Base-by-base conservation (phyloP, 1,139 yeast genomes). In the Blastobotrys indianensis region DNA sequence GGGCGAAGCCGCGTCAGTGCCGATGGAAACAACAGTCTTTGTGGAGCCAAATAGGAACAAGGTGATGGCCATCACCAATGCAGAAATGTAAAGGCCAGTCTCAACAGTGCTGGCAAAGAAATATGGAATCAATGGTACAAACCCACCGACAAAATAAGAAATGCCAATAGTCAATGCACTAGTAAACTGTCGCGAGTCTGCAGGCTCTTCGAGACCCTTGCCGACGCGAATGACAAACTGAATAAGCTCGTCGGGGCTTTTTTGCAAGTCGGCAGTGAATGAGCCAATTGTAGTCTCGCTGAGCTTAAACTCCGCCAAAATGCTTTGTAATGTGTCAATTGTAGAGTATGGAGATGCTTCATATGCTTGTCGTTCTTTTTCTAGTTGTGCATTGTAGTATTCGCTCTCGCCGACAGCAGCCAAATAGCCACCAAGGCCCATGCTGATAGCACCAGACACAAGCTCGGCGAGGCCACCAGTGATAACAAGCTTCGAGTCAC, bases 381-480 rank as follows among this genome's bases (percentile, higher is more conserved):
- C 75, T 28, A 82, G 83, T 62, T 81, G 84, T 32, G 57, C 52
- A 46, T 58, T 52, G 54, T 61, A 66, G 52, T 62, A 65, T 60
- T 84, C 92, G 45, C 68, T 66, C 65, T 84, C 94, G 7, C 84
- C 77, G 61, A 79, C 79, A 43, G 92, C 92, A n/a, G 94, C 94
- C 51, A 84, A 73, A 61, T 74, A 84, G 25, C 94, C 94, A 30
- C 94, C 94, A 49, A 84, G 74, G 3, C 94, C 94, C 94, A 84
- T 84, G 40, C 86, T 79, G 45, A 84, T 83, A 40, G 94, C 88
- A 13, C 94, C 94, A 2, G 88, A 80, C 1, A 84, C 90, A 51
- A 84, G 76, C 68, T 84, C 94, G 9, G 94, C 94, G 75, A 84
- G 73, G 39, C 94, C 94, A 68, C 92, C 94, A 32, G 92, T 83